These are phyloP conservation scores for Tieghemiomyces parasiticus DNA, from an alignment of 192 early-diverging fungal genomes.

Conservation along the genomic window DNA sequence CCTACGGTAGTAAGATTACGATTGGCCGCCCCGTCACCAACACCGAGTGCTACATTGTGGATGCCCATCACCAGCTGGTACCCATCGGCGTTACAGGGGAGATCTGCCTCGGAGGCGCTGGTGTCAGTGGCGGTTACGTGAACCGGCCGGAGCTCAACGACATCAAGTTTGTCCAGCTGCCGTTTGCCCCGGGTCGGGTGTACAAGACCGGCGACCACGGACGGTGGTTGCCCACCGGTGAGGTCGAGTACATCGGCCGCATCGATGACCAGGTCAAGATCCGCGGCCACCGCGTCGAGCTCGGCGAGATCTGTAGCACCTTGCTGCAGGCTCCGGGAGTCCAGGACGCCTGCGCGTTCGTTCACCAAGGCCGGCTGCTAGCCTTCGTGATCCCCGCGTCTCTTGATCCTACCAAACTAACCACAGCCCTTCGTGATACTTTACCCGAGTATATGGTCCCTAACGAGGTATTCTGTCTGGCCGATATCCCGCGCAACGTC, in stretches of 20 bases:
- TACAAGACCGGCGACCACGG: constrained; percentile 7
- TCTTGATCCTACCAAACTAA: not conserved
- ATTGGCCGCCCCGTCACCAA: constrained; percentile 12
- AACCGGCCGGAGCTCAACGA: constrained; percentile 23
- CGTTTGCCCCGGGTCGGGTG: constrained; percentile 3
- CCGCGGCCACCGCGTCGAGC: constrained; percentile 28
- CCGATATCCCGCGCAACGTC: not conserved
- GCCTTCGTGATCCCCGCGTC: constrained; percentile 1
- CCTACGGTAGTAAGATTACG: not conserved
- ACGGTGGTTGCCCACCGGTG: constrained; percentile 10
- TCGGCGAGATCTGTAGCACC: constrained; percentile 19
- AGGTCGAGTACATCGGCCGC: constrained; percentile 19
- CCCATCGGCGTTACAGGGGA: constrained; percentile 26
- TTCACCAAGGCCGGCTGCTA: not conserved
- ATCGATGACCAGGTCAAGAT: constrained; percentile 35
- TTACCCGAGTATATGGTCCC: constrained; percentile 5
- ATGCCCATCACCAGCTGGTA: constrained; percentile 13
- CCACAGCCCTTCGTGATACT: not conserved
- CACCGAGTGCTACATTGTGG: constrained; percentile 15
- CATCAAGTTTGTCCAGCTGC: constrained; percentile 18
- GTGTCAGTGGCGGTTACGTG: constrained; percentile 24
- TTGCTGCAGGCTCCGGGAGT: constrained; percentile 7
- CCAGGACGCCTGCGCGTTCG: not conserved
- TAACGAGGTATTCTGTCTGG: not conserved
- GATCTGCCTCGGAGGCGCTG: constrained; percentile 23